A percentile compares a stretch with the other conserved stretches of the same genome.
Evolutionary conservation across 352 stramenopile species (phyloP).

Genomic region (Elongisporangium senticosum): DNA sequence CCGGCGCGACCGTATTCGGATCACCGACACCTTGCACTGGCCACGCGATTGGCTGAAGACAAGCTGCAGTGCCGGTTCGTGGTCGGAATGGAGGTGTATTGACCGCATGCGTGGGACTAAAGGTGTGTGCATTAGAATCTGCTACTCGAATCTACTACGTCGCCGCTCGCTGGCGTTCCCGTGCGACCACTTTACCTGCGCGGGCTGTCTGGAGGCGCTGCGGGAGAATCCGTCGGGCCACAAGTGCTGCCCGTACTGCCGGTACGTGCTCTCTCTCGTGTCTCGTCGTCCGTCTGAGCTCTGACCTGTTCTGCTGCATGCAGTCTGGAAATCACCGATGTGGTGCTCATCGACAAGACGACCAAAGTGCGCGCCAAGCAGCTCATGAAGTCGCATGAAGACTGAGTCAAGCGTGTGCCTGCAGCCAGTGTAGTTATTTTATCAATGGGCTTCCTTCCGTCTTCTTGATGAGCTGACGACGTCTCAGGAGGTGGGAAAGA

Average conservation of each 20-base stretch:
- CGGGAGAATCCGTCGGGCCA: constrained; percentile 35
- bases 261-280: constrained; percentile 11
- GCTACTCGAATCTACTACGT: constrained; percentile 56
- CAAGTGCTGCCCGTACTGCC: constrained; percentile 68
- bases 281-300: background rate
- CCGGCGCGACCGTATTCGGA: constrained; percentile 38
- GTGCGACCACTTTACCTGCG: constrained; percentile 63
- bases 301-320: background rate
- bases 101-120: background rate
- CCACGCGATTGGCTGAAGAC: constrained; percentile 49
- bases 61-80: constrained; percentile 54
- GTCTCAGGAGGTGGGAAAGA: too few relatives aligned
- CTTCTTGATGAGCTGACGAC: background rate
- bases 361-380: constrained; percentile 37
- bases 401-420: background rate
- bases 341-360: constrained; percentile 44
- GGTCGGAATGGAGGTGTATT: background rate
- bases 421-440: background rate
- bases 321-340: constrained; percentile 21
- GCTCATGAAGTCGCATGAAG: constrained; percentile 20
- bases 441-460: background rate
- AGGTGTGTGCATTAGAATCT: constrained; percentile 30
- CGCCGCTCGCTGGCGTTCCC: constrained; percentile 49
- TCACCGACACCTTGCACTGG: constrained; percentile 40
- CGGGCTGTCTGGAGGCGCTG: constrained; percentile 48